Evolutionary conservation across 306 rosid species (phyloP), one percentile per base, ranked within the genome.

Genomic region (Amphicarpaea edgeworthii): DNA sequence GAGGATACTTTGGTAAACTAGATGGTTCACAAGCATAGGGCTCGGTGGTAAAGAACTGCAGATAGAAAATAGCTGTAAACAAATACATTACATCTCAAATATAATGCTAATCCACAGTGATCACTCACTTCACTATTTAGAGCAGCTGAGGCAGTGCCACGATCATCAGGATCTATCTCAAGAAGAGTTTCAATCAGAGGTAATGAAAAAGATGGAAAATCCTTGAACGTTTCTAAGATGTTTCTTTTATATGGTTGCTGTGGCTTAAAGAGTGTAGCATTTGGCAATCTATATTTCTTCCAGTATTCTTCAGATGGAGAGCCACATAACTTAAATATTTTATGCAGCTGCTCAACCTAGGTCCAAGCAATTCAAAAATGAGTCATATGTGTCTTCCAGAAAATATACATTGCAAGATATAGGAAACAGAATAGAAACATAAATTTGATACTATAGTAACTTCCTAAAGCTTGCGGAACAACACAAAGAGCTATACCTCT

Each of bases 191-290:
- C 91, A n/a, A 91, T 77, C 11, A 93, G 83, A 73, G 91, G 90
- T 65, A 91, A 77, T 9, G 98, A 89, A 78, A 90, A 51, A 75
- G 92, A 82, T 16, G 97, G 92, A 68, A 91, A 87, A 68, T 91
- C 97, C 87, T 82, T 80, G 86, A 93, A 89, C 19, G 84, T 82
- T 84, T 93, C 96, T 10, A 53, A 68, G 47, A 88, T 34, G 76
- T 85, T 70, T 65, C 96, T 85, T 77, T 88, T 89, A 81, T 91
- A 93, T 0, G 90, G 93, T 60, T 91, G 97, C 23, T 91, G 98
- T 21, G 98, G 98, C 84, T 89, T 93, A 82, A 89, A 93, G 68
- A 93, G 98, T 51, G 93, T 91, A 42, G 97, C 92, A 85, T 93
- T 93, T 73, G 96, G 96, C 90, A 93, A 77, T 82, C 73, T 91